These are phyloP conservation scores for Trichoderma sp. DNA, from an alignment of 2,329 filamentous ascomycete species.

Conservation along the genomic window DNA sequence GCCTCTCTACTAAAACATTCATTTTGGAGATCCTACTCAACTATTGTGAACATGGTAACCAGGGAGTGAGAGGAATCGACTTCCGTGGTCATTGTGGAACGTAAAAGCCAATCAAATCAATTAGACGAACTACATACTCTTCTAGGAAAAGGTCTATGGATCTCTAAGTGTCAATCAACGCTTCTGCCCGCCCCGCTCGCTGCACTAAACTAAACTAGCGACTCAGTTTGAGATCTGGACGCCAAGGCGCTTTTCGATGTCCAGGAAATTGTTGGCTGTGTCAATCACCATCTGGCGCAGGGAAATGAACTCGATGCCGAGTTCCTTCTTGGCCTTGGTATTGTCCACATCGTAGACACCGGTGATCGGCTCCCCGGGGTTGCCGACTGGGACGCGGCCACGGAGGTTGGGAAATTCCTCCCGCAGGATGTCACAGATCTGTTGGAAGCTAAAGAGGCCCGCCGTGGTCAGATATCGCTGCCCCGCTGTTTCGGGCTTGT, in stretches of 20 bases:
- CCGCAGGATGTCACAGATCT: conserved; percentile 47
- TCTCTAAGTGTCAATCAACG: neutral
- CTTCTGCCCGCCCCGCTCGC: neutral
- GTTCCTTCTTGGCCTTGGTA: neutral
- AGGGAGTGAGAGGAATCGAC: neutral
- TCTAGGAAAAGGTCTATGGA: neutral
- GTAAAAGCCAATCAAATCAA: conserved; percentile 4
- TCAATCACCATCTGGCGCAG: conserved; percentile 2
- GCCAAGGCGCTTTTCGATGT: neutral
- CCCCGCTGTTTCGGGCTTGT: conserved; percentile 23
- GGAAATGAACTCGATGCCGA: conserved; percentile 11
- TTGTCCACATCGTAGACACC: conserved; percentile 5
- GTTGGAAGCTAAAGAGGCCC: conserved; percentile 26
- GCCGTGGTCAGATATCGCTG: conserved; percentile 30
- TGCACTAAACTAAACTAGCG: neutral
- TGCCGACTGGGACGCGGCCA: conserved; percentile 42
- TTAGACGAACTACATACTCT: neutral
- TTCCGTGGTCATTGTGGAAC: neutral
- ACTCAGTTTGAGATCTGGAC: neutral
- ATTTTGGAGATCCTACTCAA: neutral
- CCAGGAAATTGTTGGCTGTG: conserved; percentile 9
- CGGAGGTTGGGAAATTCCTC: conserved; percentile 49
- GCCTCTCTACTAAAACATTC: neutral
- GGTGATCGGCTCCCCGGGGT: conserved; percentile 2
- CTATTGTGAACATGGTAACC: neutral